Conservation (phyloP, 768 basidiomycete genomes). For the Basidioascus undulatus region DNA sequence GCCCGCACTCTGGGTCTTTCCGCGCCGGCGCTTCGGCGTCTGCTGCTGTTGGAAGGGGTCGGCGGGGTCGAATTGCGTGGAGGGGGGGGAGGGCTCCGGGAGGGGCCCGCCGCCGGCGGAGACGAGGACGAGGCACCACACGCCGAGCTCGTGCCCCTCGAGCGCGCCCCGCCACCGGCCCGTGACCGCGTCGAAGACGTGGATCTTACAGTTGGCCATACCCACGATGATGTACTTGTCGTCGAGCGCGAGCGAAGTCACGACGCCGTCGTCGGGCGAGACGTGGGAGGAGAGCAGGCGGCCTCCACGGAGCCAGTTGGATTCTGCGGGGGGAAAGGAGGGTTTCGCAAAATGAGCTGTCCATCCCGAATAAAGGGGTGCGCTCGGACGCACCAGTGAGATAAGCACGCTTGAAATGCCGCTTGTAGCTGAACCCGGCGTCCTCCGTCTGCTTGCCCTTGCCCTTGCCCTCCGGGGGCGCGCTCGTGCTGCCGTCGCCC, state of each 20-base stretch:
- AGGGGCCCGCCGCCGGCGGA: conserved; percentile 34
- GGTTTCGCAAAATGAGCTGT: neutral
- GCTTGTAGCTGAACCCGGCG: conserved; percentile 32
- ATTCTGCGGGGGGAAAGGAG: conserved; percentile 25
- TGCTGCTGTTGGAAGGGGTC: no score
- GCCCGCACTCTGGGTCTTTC: no score
- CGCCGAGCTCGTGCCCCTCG: conserved; percentile 64
- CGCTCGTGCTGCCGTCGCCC: no score
- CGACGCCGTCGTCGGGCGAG: conserved; percentile 34
- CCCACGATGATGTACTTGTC: conserved; percentile 65
- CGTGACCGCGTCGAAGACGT: conserved; percentile 55
- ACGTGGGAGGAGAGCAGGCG: conserved; percentile 38
- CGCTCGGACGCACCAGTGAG: conserved; percentile 30
- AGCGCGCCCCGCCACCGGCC: conserved; percentile 56
- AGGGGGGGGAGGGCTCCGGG: no score
- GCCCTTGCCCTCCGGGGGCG: neutral
- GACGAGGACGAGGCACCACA: conserved; percentile 72
- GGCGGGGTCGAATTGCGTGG: no score
- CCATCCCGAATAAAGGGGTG: neutral
- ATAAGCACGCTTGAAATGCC: conserved; percentile 48
- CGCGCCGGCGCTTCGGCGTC: no score
- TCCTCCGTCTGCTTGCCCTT: conserved; percentile 2
- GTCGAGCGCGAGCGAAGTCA: conserved; percentile 72
- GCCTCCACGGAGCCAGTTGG: conserved; percentile 59
- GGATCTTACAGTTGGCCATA: conserved; percentile 60